Evolutionary conservation across 208 protist genomes (phyloP), one percentile per base, ranked within the genome.

Genomic region (Trypanosoma rangeli): DNA sequence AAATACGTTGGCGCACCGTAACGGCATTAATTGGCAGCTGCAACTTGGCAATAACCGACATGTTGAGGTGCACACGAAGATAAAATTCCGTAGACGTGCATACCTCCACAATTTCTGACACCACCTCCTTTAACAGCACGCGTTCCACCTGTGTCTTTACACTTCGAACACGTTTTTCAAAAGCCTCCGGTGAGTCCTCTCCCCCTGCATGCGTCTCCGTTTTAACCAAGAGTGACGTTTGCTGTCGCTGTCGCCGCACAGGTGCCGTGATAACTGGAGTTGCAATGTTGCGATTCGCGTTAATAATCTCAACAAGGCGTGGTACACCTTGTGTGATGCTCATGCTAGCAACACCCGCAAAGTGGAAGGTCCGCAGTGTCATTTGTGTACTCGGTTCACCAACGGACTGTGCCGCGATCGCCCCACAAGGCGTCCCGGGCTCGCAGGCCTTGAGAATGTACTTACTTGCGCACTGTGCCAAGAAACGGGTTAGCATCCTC

Each of bases 341-440:
- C 99, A 99, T 99, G 64, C 94, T 98, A 37, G 99, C 98, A 22
- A 99, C 98, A 72, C 99, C 99, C 42, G 99, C 99, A 87, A 99
- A 99, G 90, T 99, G 99, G 86, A 99, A 99, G 24, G 98, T 99
- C 73, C 99, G 99, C 20, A 99, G 87, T 0, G 99, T 99, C 99
- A 99, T 99, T 76, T 99, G 99, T 44, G 99, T 99, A 39, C 91
- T 98, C 35, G 99, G 99, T 82, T 99, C 99, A 64, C 99, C 99
- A 56, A 99, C 98, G 13, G 89, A 98, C 89, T 99, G 98, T 9
- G 97, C 99, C 33, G 94, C 99, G 63, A 99, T 86, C 16, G 99
- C 98, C 31, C 99, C 99, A 20, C 99, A 98, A 16, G 98, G 95
- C 24, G 97, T 98, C 63, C 99, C 99, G 22, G 99, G 93, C 74